These are phyloP conservation scores for Berberis thunbergii DNA, from an alignment of 164 flowering plant genomes.

Conservation along the genomic window DNA sequence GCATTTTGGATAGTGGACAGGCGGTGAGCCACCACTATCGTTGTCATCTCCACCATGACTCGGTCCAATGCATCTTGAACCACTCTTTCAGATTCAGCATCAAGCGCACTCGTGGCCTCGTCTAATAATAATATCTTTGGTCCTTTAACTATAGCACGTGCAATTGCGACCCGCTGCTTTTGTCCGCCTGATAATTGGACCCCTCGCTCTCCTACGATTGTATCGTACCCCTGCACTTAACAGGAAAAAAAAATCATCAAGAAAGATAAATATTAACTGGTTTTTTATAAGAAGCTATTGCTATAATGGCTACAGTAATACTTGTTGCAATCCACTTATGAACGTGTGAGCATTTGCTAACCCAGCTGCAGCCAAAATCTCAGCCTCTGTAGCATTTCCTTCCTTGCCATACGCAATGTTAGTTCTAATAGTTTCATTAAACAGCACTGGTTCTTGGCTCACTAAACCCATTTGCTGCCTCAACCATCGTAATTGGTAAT, in stretches of 20 bases:
- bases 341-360: slow-evolving; percentile 41
- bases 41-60: slow-evolving; percentile 24
- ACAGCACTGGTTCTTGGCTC: slow-evolving; percentile 38
- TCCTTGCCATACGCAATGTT: slow-evolving; percentile 41
- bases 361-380: slow-evolving; percentile 33
- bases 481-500: slow-evolving; percentile 31
- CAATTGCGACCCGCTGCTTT: slow-evolving; percentile 39
- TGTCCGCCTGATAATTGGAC: slow-evolving; percentile 18
- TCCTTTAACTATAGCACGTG: slow-evolving; percentile 27
- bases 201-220: slow-evolving; percentile 36
- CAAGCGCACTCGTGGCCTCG: slow-evolving; percentile 39
- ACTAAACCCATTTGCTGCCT: slow-evolving; percentile 42
- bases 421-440: slow-evolving; percentile 35
- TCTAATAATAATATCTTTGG: slow-evolving; percentile 33
- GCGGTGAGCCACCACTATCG: slow-evolving; percentile 34
- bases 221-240: slow-evolving; percentile 23
- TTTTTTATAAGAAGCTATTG: neutral
- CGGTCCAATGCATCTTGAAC: slow-evolving; percentile 33
- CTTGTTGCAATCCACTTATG: slow-evolving; percentile 35
- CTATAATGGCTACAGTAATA: neutral
- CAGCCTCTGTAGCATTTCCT: slow-evolving; percentile 31
- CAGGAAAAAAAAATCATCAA: neutral
- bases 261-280: neutral
- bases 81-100: slow-evolving; percentile 29
- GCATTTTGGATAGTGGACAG: slow-evolving; percentile 29